Percentiles rank a stretch among this genome's conserved stretches.
These are phyloP conservation scores for Mentha longifolia DNA, from an alignment of 257 asterid genomes.

Conservation along the genomic window DNA sequence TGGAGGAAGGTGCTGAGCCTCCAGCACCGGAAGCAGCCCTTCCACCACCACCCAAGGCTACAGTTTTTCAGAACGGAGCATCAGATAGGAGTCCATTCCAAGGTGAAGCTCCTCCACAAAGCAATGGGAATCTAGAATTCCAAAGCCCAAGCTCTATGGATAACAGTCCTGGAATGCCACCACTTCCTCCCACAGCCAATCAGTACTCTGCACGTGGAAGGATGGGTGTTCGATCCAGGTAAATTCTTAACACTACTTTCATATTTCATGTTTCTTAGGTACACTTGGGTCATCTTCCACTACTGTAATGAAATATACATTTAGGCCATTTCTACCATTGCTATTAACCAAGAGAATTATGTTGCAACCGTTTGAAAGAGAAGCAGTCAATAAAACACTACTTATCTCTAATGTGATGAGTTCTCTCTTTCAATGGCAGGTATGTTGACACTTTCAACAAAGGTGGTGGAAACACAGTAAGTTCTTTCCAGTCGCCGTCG, in stretches of 20 bases:
- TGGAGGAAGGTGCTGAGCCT: conserved; percentile 86
- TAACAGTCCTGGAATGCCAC: conserved; percentile 83
- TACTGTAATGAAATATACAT: background rate
- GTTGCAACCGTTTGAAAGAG: background rate
- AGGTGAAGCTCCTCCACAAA: conserved; percentile 49
- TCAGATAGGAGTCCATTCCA: conserved; percentile 67
- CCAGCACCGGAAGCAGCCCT: conserved; percentile 72
- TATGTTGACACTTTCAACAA: conserved; percentile 55
- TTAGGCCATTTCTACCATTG: background rate
- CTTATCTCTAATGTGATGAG: conserved; percentile 20
- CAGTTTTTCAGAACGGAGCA: conserved; percentile 83
- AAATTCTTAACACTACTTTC: conserved; percentile 29
- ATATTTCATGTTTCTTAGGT: conserved; percentile 7
- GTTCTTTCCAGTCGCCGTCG: conserved; percentile 67
- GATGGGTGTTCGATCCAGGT: conserved; percentile 86
- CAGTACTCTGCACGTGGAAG: conserved; percentile 90
- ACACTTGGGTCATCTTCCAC: conserved; percentile 8
- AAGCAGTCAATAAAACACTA: background rate
- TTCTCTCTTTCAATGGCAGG: conserved; percentile 37
- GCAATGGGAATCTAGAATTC: conserved; percentile 61
- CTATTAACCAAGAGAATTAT: background rate
- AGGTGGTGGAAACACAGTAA: conserved; percentile 72
- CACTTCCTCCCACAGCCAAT: conserved; percentile 92
- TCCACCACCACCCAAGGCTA: conserved; percentile 79
- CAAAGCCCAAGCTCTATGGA: conserved; percentile 60